Base-by-base conservation (phyloP, 495 filamentous ascomycete genomes). In the Chaetomidium leptoderma region DNA sequence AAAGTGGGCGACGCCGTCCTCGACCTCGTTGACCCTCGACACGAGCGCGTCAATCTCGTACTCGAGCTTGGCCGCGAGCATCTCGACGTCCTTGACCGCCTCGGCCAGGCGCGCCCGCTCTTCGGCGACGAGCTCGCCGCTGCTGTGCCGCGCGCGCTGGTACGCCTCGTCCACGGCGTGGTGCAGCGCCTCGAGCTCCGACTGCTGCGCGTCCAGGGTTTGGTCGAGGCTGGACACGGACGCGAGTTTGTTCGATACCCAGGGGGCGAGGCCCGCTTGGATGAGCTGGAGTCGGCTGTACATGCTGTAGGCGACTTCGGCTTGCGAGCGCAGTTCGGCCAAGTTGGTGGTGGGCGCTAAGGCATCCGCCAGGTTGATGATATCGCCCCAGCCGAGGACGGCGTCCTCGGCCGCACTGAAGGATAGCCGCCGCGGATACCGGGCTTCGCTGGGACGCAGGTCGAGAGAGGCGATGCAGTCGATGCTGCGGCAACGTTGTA, bases 381-480 rank as follows among this genome's bases (percentile, higher is more conserved):
- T 59, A 39, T 79, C 76, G n/a, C 80, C 70, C 87, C 90, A 93
- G 23, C 68, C 73, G n/a, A 95, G 77, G 4, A 96, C 71, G 30
- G 86, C 91, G 58, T 95, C 90, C 70, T 95, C 90, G n/a, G 91
- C 92, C 40, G 84, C 79, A 60, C 86, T 88, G 67, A 97, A 97
- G 5, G 90, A 95, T 56, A 97, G 76, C 50, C 91, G 88, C 6
- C 91, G 83, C 0, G 91, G 83, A 80, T 84, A 95, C 53, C 80
- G 80, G 16, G 78, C 76, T 43, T 87, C 81, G 53, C 81, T 75
- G 67, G 8, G 68, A 61, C 11, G 73, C 62, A 42, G 66, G 55
- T 3, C 65, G 63, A 35, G 57, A 19, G 53, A 64, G 55, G 54
- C 72, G 57, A 71, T 63, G 53, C 59, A 73, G 65, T 68, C 70